These are phyloP conservation scores for Plenodomus biglobosus DNA, from an alignment of 2,329 filamentous ascomycete genomes.

Conservation along the genomic window DNA sequence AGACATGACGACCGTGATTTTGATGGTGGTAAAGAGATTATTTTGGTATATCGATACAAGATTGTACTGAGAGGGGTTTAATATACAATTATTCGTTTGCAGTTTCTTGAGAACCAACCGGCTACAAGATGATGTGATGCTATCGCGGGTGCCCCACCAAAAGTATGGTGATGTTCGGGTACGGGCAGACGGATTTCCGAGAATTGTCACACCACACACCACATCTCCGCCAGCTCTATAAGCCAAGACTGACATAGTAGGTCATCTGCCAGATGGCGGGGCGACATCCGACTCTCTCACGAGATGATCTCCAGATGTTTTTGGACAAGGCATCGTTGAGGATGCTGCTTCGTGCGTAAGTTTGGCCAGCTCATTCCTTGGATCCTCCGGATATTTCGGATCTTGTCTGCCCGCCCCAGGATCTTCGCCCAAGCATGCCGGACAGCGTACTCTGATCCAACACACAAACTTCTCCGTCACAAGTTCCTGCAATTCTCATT, in stretches of 20 bases:
- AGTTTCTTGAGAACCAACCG: background rate
- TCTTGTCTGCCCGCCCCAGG: background rate
- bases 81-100: conserved; percentile 17
- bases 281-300: background rate
- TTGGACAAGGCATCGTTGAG: conserved; percentile 2
- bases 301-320: conserved; percentile 1
- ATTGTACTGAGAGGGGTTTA: conserved; percentile 16
- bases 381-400: background rate
- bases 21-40: background rate
- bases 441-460: background rate
- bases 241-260: background rate
- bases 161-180: conserved; percentile 3
- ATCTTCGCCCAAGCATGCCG: background rate
- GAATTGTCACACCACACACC: conserved; percentile 17
- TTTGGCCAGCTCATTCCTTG: background rate
- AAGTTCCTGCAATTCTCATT: background rate
- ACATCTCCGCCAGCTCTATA: conserved; percentile 3
- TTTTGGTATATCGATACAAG: background rate
- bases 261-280: background rate
- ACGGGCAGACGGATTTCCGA: background rate
- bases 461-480: background rate
- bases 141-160: background rate
- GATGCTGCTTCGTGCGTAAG: background rate
- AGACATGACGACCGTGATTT: conserved; percentile 8
- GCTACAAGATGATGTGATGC: conserved; percentile 11